Percentiles rank a stretch among this genome's conserved stretches.
Conservation (phyloP, 192 early-diverging fungal species). For the Irineochytrium annulatum region DNA sequence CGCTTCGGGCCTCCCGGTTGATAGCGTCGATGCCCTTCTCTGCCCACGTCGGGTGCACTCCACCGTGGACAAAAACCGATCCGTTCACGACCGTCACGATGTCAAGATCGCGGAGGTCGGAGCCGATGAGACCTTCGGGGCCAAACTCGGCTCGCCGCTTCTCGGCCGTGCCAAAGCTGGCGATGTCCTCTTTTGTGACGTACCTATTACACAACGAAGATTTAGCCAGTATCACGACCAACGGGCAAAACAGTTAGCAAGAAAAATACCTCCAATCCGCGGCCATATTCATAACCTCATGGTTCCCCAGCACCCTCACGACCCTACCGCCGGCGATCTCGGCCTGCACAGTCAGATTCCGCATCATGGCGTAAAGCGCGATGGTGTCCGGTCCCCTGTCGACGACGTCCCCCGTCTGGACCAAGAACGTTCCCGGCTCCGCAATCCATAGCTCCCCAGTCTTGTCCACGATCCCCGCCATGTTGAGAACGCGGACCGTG, state of each 20-base stretch:
- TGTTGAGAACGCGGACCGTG: constrained; percentile 43
- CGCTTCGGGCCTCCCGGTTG: constrained; percentile 36
- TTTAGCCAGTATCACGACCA: no score
- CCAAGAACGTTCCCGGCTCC: constrained; percentile 45
- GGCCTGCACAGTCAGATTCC: constrained; percentile 55
- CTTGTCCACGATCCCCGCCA: constrained; percentile 58
- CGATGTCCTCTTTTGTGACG: constrained; percentile 48
- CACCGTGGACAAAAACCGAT: constrained; percentile 63
- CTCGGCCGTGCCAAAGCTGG: constrained; percentile 48
- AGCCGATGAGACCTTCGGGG: constrained; percentile 51
- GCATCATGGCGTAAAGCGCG: constrained; percentile 56
- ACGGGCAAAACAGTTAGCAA: no score
- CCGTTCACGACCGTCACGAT: constrained; percentile 45
- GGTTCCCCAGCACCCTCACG: constrained; percentile 43
- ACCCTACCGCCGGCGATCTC: constrained; percentile 47
- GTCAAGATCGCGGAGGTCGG: constrained; percentile 29
- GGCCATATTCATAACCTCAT: constrained; percentile 62
- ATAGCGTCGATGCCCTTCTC: constrained; percentile 45
- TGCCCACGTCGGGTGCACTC: constrained; percentile 38
- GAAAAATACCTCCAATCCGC: constrained; percentile 54
- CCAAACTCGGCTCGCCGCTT: constrained; percentile 43
- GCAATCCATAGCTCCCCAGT: constrained; percentile 63
- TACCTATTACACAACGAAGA: no score
- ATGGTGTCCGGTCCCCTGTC: constrained; percentile 74
- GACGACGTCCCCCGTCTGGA: constrained; percentile 75